Evolutionary conservation across 2,329 filamentous ascomycete genomes (phyloP).

Genomic region (Cryphonectria japonica): DNA sequence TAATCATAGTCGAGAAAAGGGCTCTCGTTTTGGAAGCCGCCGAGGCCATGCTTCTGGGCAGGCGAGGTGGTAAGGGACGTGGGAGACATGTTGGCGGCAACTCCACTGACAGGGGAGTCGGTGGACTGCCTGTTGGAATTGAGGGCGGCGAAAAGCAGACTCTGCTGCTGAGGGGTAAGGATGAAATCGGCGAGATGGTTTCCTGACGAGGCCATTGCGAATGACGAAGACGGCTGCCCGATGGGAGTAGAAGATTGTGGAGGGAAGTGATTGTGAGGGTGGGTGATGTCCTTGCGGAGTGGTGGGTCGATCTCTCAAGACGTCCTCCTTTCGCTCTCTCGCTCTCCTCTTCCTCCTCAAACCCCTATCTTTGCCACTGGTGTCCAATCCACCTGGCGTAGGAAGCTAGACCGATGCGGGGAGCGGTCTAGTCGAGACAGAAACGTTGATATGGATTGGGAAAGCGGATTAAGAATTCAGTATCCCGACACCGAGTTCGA

Average conservation of each 20-base stretch:
- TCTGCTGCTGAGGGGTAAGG: slow-evolving; percentile 77
- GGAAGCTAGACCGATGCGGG: not conserved
- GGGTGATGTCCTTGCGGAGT: not conserved
- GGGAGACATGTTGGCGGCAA: slow-evolving; percentile 50
- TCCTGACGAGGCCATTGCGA: slow-evolving; percentile 56
- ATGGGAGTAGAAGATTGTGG: slow-evolving; percentile 10
- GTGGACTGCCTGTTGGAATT: slow-evolving; percentile 65
- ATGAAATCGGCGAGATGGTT: slow-evolving; percentile 61
- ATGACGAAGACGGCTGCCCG: not conserved
- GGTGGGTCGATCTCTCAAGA: not conserved
- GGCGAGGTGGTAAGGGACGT: slow-evolving; percentile 55
- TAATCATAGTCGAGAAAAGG: slow-evolving; percentile 84
- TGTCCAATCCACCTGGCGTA: not conserved
- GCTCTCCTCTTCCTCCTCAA: not conserved
- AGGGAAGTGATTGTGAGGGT: not conserved
- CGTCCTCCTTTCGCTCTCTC: not conserved
- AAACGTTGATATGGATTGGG: not conserved
- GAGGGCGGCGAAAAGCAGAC: slow-evolving; percentile 74
- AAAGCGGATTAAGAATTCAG: not conserved
- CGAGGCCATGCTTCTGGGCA: slow-evolving; percentile 49
- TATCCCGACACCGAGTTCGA: not conserved
- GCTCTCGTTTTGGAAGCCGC: slow-evolving; percentile 66
- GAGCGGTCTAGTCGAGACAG: not conserved
- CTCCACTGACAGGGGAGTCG: slow-evolving; percentile 42
- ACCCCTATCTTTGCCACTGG: slow-evolving; percentile 5